phyloP scores from a whole-genome alignment of 2,329 filamentous ascomycete species.

The Dryadomyces sulphureus region DNA sequence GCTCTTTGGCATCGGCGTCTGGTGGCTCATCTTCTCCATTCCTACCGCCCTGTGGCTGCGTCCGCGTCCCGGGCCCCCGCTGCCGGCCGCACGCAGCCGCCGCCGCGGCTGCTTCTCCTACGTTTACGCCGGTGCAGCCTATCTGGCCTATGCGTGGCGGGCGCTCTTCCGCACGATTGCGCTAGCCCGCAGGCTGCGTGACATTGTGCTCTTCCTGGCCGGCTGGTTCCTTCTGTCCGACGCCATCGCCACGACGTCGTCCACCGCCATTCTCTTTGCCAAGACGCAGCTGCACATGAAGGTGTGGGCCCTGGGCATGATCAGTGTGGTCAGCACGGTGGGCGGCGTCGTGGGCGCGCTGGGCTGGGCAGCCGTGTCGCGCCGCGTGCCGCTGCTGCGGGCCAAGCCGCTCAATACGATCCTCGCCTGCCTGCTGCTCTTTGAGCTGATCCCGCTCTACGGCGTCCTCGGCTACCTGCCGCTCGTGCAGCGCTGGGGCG shows the following conservation, averaged over 20 bases:
- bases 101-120: conserved; percentile 16
- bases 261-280: conserved; percentile 87
- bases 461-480: conserved; percentile 80
- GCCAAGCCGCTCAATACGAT: conserved; percentile 69
- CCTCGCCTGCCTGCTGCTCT: conserved; percentile 75
- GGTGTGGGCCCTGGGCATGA: conserved; percentile 73
- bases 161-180: conserved; percentile 68
- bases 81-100: conserved; percentile 26
- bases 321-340: conserved; percentile 81
- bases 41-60: conserved; percentile 80
- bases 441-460: conserved; percentile 87
- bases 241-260: conserved; percentile 84
- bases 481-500: conserved; percentile 57
- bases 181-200: conserved; percentile 56
- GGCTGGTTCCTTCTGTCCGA: conserved; percentile 95
- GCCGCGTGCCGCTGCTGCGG: conserved; percentile 41
- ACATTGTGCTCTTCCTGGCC: conserved; percentile 64
- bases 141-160: conserved; percentile 73
- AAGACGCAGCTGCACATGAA: conserved; percentile 89
- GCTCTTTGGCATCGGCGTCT: conserved; percentile 71
- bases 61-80: conserved; percentile 72
- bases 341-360: conserved; percentile 80
- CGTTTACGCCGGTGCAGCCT: conserved; percentile 23
- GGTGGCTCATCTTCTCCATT: conserved; percentile 89
- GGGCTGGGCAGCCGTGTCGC: conserved; percentile 70